Evolutionary conservation across 495 filamentous ascomycete genomes (phyloP).

Genomic region (Venustampulla echinocandica): DNA sequence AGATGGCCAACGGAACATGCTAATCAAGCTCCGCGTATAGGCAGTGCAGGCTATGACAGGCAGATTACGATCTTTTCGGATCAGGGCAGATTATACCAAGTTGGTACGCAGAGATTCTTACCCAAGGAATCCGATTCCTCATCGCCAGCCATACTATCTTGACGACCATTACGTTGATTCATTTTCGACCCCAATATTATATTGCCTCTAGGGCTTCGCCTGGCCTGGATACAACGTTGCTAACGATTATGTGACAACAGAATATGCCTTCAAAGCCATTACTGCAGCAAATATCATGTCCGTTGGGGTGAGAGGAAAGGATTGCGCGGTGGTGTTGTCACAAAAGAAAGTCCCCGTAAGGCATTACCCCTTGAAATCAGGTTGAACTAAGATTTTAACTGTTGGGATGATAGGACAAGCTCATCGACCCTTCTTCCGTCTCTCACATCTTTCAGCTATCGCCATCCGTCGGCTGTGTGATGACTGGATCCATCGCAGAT

Average conservation of each 20-base stretch:
- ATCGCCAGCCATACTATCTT: too few species aligned
- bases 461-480: conserved; percentile 92
- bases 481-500: conserved; percentile 98
- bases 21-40: conserved; percentile 36
- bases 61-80: conserved; percentile 99
- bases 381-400: conserved; percentile 26
- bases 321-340: conserved; percentile 92
- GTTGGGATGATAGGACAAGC: conserved; percentile 66
- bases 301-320: conserved; percentile 88
- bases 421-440: conserved; percentile 95
- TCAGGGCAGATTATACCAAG: conserved; percentile 96
- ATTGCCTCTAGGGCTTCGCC: not conserved
- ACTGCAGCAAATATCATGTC: conserved; percentile 98
- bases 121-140: not conserved
- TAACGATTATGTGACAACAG: conserved; percentile 35
- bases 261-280: conserved; percentile 99
- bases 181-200: too few species aligned
- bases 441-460: conserved; percentile 96
- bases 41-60: conserved; percentile 92
- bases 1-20: conserved; percentile 3
- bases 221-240: not conserved
- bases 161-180: too few species aligned
- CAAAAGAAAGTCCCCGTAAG: conserved; percentile 99
- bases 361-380: conserved; percentile 33
- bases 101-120: conserved; percentile 53